A percentile compares a stretch with the other conserved stretches of the same genome.
Evolutionary conservation across 2,329 filamentous ascomycete genomes (phyloP).

Genomic region (Aureobasidium sp.): DNA sequence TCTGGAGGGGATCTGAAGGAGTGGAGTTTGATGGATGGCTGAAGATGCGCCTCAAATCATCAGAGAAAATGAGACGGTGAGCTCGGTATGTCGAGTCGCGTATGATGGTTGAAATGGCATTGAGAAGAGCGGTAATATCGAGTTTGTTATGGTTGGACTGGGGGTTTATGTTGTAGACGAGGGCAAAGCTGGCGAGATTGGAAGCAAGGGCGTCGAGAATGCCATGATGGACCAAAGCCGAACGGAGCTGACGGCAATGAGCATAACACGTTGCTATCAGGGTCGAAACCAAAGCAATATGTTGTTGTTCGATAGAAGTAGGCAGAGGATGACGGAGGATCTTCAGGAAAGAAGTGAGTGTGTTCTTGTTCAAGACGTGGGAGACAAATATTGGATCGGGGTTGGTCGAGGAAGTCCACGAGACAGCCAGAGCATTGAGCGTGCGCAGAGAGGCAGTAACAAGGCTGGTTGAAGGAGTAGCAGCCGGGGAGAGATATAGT

Average conservation of each 20-base stretch:
- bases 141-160: constrained; percentile 38
- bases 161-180: constrained; percentile 26
- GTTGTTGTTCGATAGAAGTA: constrained; percentile 47
- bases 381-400: constrained; percentile 13
- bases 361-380: constrained; percentile 54
- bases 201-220: constrained; percentile 71
- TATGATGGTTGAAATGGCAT: constrained; percentile 69
- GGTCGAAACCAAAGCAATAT: constrained; percentile 52
- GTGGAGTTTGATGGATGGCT: neutral
- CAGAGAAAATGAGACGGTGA: constrained; percentile 41
- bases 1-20: neutral
- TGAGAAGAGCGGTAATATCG: constrained; percentile 57
- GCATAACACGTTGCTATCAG: constrained; percentile 54
- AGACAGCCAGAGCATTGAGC: constrained; percentile 61
- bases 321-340: constrained; percentile 55
- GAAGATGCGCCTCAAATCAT: constrained; percentile 38
- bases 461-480: constrained; percentile 55
- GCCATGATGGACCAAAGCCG: constrained; percentile 58
- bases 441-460: constrained; percentile 66
- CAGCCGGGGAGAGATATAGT: constrained; percentile 33
- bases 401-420: constrained; percentile 30
- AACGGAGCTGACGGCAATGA: neutral
- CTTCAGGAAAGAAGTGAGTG: constrained; percentile 47
- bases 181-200: constrained; percentile 44
- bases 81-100: constrained; percentile 71